A percentile compares a stretch with the other conserved stretches of the same genome.
phyloP scores from a whole-genome alignment of 1,284 basidiomycete species.

The Caloboletus firmus region DNA sequence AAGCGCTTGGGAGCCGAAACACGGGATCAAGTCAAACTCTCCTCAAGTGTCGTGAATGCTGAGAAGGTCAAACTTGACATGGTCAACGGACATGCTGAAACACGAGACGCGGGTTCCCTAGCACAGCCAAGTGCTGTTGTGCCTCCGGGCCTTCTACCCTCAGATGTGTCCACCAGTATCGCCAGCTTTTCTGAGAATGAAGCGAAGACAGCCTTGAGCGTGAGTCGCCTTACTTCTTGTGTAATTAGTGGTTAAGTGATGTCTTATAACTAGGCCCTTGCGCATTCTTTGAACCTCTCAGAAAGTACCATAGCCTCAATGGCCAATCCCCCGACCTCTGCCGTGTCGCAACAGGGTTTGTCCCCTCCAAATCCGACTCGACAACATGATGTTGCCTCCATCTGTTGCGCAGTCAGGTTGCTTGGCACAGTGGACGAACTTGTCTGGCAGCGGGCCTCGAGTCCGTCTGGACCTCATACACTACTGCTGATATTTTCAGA shows the following conservation, averaged over 20 bases:
- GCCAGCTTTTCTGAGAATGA: slow-evolving; percentile 21
- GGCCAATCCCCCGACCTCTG: neutral
- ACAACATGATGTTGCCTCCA: slow-evolving; percentile 25
- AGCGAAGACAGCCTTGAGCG: slow-evolving; percentile 21
- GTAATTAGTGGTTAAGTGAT: neutral
- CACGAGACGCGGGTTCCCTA: neutral
- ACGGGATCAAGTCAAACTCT: neutral
- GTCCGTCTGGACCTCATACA: slow-evolving; percentile 12
- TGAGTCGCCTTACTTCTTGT: slow-evolving; percentile 12
- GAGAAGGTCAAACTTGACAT: neutral
- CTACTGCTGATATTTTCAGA: slow-evolving; percentile 25
- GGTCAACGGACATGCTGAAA: neutral
- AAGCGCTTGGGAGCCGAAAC: slow-evolving; percentile 13
- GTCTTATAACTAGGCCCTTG: slow-evolving; percentile 11
- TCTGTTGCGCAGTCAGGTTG: slow-evolving; percentile 27
- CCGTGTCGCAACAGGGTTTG: neutral
- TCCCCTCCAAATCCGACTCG: neutral
- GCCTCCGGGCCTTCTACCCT: neutral
- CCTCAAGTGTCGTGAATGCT: neutral
- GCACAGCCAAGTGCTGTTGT: neutral
- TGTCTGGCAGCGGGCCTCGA: slow-evolving; percentile 27
- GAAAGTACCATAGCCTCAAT: neutral
- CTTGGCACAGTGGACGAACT: slow-evolving; percentile 30
- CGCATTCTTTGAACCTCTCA: slow-evolving; percentile 15
- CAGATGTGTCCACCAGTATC: slow-evolving; percentile 17